Base-by-base conservation (phyloP, 306 rosid genomes). In the Pyrus pyrifolia region DNA sequence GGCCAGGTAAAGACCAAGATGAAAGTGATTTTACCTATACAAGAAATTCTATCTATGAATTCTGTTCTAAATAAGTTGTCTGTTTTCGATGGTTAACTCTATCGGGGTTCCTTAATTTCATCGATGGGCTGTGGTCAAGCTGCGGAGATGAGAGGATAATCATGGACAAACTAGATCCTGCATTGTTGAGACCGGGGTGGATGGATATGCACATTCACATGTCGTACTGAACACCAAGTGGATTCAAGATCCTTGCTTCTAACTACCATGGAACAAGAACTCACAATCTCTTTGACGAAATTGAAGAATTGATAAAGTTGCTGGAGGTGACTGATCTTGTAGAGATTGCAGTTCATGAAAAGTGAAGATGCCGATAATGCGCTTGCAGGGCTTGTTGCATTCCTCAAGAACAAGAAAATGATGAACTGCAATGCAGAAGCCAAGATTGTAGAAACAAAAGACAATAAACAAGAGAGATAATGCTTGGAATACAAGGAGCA, bases 131-230 rank as follows among this genome's bases (percentile, higher is more conserved):
- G 2, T 88, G 85, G 85, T 84, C 87, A 38, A 76, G 90, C 59
- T 82, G 83, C 49, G 79, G 79, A 17, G 81, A 84, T 21, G 86
- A 82, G 75, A 74, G 85, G 19, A 82, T 88, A 51, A 71, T 88
- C 17, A 61, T 88, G 52, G 87, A 80, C 14, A 80, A 69, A 53
- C 74, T 83, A 14, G 88, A 86, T 25, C 88, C 88, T 35, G 91
- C 90, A 52, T 45, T 87, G 70, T 27, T 89, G 68, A 82, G 94
- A 57, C 89, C 91, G 21, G 91, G 91, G 1, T 53, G 85, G 6
- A 89, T 85, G 91, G 91, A 87, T 70, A 76, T 82, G 86, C 87
- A 86, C 14, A 70, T 89, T 29, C 80, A 76, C 80, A 73, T 82
- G 82, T 82, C 86, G 8, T 80, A 79, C 18, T 82, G 91, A 67